Evolutionary conservation across 805 yeast species (phyloP).

Genomic region (Ogataea kodamae): DNA sequence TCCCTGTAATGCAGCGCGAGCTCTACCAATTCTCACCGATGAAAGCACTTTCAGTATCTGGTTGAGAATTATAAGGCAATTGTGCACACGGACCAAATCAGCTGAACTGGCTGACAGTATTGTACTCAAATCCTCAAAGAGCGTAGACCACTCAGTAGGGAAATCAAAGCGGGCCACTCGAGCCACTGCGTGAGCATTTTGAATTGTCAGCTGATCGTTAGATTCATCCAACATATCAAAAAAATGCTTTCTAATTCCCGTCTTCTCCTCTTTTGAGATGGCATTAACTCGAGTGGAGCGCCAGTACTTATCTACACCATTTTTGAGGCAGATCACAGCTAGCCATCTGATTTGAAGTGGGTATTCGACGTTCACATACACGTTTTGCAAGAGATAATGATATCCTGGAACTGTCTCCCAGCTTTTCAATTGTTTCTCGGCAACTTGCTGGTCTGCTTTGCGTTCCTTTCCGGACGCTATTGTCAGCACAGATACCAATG

Average conservation of each 20-base stretch:
- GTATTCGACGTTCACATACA: conserved; percentile 56
- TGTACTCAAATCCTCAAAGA: conserved; percentile 62
- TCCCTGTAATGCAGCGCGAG: conserved; percentile 72
- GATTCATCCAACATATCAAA: conserved; percentile 61
- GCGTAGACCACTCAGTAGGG: conserved; percentile 79
- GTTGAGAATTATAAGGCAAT: conserved; percentile 63
- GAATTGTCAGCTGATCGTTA: conserved; percentile 70
- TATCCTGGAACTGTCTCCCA: conserved; percentile 60
- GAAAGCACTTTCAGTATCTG: conserved; percentile 75
- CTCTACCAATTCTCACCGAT: conserved; percentile 77
- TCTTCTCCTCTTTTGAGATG: conserved; percentile 65
- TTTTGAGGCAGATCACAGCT: conserved; percentile 82
- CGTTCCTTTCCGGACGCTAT: conserved; percentile 51
- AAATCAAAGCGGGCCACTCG: conserved; percentile 79
- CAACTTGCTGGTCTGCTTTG: conserved; percentile 51
- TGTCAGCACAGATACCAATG: conserved; percentile 38
- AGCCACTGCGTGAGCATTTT: conserved; percentile 81
- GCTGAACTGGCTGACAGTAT: conserved; percentile 43
- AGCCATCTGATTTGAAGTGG: conserved; percentile 78
- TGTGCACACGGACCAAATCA: conserved; percentile 54
- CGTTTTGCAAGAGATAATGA: conserved; percentile 37
- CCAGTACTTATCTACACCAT: conserved; percentile 86
- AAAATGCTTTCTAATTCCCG: conserved; percentile 52
- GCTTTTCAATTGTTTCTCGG: conserved; percentile 62
- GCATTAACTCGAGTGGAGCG: conserved; percentile 55